phyloP scores from a whole-genome alignment of 441 rosid species.

The Gossypium laxum region DNA sequence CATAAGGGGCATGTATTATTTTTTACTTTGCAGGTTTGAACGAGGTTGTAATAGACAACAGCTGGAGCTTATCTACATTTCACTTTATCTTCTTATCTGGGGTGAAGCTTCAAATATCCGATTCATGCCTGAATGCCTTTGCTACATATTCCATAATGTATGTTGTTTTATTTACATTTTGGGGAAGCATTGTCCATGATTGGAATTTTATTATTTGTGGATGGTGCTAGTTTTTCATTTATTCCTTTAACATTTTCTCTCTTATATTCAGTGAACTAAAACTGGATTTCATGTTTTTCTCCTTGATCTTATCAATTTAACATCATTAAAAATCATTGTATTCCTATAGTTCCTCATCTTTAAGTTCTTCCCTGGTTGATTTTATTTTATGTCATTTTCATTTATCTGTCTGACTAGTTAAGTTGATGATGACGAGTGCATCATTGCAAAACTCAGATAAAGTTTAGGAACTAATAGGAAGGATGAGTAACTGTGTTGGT shows the following conservation, averaged over 20 bases:
- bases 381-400: background rate
- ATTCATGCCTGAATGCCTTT: slow-evolving; percentile 97
- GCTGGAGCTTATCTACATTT: slow-evolving; percentile 63
- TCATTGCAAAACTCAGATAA: background rate
- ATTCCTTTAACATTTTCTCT: background rate
- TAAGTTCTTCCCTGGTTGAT: background rate
- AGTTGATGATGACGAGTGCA: background rate
- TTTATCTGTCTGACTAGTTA: background rate
- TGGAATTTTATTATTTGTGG: background rate
- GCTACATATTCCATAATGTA: slow-evolving; percentile 94
- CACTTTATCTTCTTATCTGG: slow-evolving; percentile 93
- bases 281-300: background rate
- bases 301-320: background rate
- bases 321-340: background rate
- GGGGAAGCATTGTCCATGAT: slow-evolving; percentile 1
- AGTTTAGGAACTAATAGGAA: background rate
- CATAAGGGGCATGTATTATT: slow-evolving; percentile 16
- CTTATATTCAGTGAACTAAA: background rate
- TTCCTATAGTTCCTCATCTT: background rate
- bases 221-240: background rate
- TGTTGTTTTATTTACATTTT: slow-evolving; percentile 16
- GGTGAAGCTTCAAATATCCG: slow-evolving; percentile 98
- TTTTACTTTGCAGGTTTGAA: slow-evolving; percentile 47
- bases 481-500: slow-evolving; percentile 3
- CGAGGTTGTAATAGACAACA: slow-evolving; percentile 40